These are phyloP conservation scores for Candida pseudofarinosa DNA, from an alignment of 805 yeast genomes.

Conservation along the genomic window DNA sequence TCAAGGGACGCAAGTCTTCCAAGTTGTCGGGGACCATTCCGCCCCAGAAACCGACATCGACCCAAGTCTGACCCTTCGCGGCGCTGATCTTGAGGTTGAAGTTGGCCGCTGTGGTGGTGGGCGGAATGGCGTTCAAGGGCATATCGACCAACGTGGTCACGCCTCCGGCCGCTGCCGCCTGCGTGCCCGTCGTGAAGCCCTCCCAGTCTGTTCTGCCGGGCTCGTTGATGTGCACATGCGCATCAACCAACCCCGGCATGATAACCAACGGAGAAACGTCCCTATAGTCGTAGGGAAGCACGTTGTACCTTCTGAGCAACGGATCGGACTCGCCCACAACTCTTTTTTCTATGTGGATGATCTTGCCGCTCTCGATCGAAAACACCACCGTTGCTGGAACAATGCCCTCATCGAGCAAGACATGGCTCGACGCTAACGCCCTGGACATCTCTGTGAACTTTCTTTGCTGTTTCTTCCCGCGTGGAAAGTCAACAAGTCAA, in stretches of 20 bases:
- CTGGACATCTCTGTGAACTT: slow-evolving; percentile 50
- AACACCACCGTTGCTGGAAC: slow-evolving; percentile 64
- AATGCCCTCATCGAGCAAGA: slow-evolving; percentile 45
- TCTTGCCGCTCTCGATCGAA: slow-evolving; percentile 48
- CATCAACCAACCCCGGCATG: slow-evolving; percentile 88
- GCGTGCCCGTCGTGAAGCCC: slow-evolving; percentile 95
- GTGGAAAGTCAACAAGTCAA: neutral
- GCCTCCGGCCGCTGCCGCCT: slow-evolving; percentile 93
- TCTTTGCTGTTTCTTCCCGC: neutral
- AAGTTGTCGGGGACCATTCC: slow-evolving; percentile 83
- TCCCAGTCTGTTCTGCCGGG: slow-evolving; percentile 99
- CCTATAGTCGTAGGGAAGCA: slow-evolving; percentile 38
- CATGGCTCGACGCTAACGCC: slow-evolving; percentile 60
- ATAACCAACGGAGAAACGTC: slow-evolving; percentile 61
- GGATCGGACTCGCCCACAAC: slow-evolving; percentile 39
- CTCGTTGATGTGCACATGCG: slow-evolving; percentile 92
- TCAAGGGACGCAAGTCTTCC: slow-evolving; percentile 65
- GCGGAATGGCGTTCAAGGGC: slow-evolving; percentile 96
- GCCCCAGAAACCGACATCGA: slow-evolving; percentile 95
- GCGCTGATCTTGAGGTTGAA: slow-evolving; percentile 73
- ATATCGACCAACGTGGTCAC: slow-evolving; percentile 93
- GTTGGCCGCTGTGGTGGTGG: slow-evolving; percentile 81
- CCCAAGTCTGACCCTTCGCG: slow-evolving; percentile 81
- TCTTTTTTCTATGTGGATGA: slow-evolving; percentile 43
- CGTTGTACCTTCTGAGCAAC: slow-evolving; percentile 39